Evolutionary conservation across 345 rosid genomes (phyloP).

Genomic region (Syzygium aqueum): DNA sequence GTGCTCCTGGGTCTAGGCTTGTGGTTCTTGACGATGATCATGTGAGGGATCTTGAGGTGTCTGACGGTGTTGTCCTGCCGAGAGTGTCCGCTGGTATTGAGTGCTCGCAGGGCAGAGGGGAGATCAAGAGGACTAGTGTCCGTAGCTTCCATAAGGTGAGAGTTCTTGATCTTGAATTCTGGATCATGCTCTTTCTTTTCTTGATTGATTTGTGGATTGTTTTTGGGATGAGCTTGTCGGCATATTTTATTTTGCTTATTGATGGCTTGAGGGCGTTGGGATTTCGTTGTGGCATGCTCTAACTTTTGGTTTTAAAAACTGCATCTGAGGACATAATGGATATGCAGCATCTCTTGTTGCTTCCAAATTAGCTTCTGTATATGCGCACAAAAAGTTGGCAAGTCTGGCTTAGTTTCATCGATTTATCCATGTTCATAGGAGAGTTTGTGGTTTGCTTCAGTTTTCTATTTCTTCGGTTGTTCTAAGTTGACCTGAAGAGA

Average conservation of each 20-base stretch:
- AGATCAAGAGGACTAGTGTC: conserved; percentile 47
- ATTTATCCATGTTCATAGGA: background rate
- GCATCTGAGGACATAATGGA: background rate
- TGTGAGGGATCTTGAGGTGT: conserved; percentile 44
- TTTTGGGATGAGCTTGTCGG: background rate
- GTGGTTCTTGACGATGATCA: conserved; percentile 59
- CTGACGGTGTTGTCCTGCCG: conserved; percentile 44
- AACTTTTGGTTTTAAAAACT: background rate
- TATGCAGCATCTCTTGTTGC: background rate
- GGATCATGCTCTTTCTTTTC: background rate
- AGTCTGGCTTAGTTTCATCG: background rate
- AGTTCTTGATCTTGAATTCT: conserved; percentile 5
- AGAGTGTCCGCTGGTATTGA: conserved; percentile 59
- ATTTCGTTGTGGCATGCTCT: background rate
- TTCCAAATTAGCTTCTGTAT: background rate
- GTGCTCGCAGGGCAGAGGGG: conserved; percentile 28
- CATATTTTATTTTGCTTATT: background rate
- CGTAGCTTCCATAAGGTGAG: conserved; percentile 72
- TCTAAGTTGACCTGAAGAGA: background rate
- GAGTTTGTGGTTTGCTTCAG: background rate
- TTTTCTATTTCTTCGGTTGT: background rate
- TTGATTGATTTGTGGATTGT: background rate
- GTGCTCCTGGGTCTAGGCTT: conserved; percentile 83
- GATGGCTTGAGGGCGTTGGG: background rate
- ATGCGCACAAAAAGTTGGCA: background rate